Percentiles rank a stretch among this genome's conserved stretches.
Conservation (phyloP, 2,329 filamentous ascomycete species). For the Mollisia scopiformis region DNA sequence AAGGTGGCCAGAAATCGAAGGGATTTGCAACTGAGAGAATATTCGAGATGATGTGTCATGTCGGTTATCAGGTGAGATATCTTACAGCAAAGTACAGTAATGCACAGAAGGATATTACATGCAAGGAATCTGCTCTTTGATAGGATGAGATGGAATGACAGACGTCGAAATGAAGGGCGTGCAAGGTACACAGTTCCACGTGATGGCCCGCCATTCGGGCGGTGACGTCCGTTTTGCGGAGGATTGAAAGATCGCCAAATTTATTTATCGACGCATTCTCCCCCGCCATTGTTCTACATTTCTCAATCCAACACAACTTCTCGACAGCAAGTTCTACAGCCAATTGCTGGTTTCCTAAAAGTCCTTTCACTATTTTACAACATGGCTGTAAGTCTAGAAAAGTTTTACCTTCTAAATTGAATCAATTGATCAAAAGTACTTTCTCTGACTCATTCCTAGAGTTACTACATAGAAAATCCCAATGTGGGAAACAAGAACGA, state of each 20-base stretch:
- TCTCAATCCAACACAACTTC: background rate
- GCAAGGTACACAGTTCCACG: background rate
- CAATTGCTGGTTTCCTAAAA: background rate
- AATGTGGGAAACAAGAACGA: slow-evolving; percentile 75
- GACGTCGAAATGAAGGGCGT: background rate
- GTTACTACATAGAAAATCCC: slow-evolving; percentile 77
- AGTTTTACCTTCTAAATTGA: too few relatives aligned
- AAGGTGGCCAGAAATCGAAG: background rate
- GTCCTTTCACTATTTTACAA: background rate
- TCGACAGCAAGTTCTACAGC: background rate
- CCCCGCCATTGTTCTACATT: background rate
- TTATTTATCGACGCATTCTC: background rate
- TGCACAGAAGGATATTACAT: background rate
- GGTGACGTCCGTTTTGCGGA: background rate
- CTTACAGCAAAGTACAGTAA: background rate
- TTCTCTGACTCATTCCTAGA: slow-evolving; percentile 40
- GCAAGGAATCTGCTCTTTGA: background rate
- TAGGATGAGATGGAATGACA: background rate
- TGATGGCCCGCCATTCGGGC: background rate
- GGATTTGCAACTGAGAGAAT: too few relatives aligned
- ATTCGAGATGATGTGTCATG: background rate
- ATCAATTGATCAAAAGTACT: slow-evolving; percentile 2
- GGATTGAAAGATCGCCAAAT: background rate
- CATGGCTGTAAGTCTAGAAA: slow-evolving; percentile 25
- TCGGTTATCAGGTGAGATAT: background rate